A percentile compares a stretch with the other conserved stretches of the same genome.
phyloP scores from a whole-genome alignment of 257 asterid species.

The Solanum chmielewskii region DNA sequence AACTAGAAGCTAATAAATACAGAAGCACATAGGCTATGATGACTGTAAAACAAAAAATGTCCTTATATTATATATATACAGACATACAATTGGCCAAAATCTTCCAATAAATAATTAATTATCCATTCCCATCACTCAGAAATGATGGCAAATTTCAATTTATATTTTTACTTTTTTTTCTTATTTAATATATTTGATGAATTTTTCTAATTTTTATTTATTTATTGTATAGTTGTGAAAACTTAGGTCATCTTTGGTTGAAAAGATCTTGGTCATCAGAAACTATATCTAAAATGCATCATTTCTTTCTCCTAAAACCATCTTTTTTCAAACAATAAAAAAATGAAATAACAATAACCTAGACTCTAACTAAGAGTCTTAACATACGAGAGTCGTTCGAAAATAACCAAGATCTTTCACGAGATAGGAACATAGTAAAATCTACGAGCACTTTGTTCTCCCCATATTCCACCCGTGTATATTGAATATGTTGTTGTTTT shows the following conservation, averaged over 20 bases:
- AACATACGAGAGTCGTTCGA: too few species aligned
- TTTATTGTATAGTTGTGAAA: background rate
- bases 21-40: constrained; percentile 1
- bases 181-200: background rate
- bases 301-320: background rate
- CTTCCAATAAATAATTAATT: background rate
- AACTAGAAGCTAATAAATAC: constrained; percentile 5
- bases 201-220: background rate
- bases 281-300: background rate
- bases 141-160: background rate
- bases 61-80: background rate
- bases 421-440: too few species aligned
- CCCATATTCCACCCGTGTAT: too few species aligned
- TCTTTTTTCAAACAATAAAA: background rate
- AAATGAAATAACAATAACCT: background rate
- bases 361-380: too few species aligned
- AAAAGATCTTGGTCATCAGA: background rate
- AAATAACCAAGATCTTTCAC: too few species aligned
- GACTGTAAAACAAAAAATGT: constrained; percentile 1
- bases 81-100: background rate
- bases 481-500: too few species aligned
- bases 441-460: too few species aligned
- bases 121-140: background rate
- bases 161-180: background rate
- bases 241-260: background rate